phyloP scores from a whole-genome alignment of 352 stramenopile genomes.

The Pelagophyceae sp. region DNA sequence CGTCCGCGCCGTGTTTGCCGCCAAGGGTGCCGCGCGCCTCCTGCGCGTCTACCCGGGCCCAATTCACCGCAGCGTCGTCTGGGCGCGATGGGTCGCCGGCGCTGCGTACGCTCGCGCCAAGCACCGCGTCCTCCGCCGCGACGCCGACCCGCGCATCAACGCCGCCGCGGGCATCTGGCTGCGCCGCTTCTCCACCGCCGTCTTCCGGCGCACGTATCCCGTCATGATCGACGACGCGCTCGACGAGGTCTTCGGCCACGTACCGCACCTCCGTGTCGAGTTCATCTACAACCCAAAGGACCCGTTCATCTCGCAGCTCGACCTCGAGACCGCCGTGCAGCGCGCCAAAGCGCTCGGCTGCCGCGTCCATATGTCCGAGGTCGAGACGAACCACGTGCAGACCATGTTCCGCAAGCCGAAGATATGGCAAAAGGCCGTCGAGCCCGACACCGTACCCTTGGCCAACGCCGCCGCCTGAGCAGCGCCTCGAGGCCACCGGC shows the following conservation, averaged over 20 bases:
- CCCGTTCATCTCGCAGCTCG: neutral
- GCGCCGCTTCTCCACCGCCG: neutral
- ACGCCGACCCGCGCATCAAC: neutral
- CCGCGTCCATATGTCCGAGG: neutral
- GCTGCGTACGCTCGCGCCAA: neutral
- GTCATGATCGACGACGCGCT: neutral
- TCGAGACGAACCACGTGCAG: constrained; percentile 13
- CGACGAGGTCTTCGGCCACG: neutral
- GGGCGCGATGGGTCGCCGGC: neutral
- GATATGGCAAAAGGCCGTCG: neutral
- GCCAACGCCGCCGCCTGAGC: too few species aligned
- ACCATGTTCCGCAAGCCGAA: constrained; percentile 2
- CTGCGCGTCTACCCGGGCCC: neutral
- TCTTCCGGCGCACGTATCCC: neutral
- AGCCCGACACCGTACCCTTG: neutral
- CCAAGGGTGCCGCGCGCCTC: neutral
- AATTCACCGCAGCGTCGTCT: neutral
- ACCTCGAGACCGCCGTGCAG: neutral
- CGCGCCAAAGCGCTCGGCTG: neutral
- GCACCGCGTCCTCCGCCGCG: neutral
- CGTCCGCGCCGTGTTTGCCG: neutral
- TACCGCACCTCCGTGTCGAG: neutral
- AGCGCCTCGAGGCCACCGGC: too few species aligned
- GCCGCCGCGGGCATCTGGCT: neutral
- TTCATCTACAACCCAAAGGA: constrained; percentile 7